Percentiles rank a stretch among this genome's conserved stretches.
Conservation (phyloP, 1,284 basidiomycete species). For the Ganoderma resinaceum region DNA sequence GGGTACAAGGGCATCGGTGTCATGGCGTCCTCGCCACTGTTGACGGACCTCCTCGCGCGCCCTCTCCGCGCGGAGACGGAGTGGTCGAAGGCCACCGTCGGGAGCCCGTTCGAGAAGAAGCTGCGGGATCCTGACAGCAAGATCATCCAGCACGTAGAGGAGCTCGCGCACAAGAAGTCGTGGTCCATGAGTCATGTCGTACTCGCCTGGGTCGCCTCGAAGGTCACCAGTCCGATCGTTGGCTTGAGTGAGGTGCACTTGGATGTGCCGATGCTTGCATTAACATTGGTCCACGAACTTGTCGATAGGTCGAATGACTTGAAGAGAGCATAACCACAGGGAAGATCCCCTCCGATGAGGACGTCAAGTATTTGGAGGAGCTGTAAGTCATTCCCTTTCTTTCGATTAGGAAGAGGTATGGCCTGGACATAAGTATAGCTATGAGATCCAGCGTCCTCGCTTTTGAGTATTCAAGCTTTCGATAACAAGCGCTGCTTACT, state of each 20-base stretch:
- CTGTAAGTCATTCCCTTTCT: constrained; percentile 19
- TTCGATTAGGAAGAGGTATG: neutral
- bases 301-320: constrained; percentile 17
- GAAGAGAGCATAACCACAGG: constrained; percentile 21
- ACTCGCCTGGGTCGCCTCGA: constrained; percentile 46
- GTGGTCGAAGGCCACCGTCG: constrained; percentile 34
- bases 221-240: constrained; percentile 49
- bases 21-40: constrained; percentile 50
- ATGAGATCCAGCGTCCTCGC: neutral
- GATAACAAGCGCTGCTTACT: neutral
- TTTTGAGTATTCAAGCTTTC: neutral
- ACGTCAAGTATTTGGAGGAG: constrained; percentile 34
- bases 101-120: constrained; percentile 39
- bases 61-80: constrained; percentile 41
- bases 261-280: neutral
- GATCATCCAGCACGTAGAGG: constrained; percentile 50
- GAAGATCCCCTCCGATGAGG: constrained; percentile 27
- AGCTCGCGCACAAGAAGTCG: constrained; percentile 45
- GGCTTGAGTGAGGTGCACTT: constrained; percentile 36
- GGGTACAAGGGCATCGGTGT: constrained; percentile 53
- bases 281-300: neutral
- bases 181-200: constrained; percentile 53
- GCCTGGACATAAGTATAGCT: neutral
- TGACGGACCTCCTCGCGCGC: constrained; percentile 47
- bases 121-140: constrained; percentile 39